Conservation (phyloP, 2,329 filamentous ascomycete species). For the Daldinia sp. region DNA sequence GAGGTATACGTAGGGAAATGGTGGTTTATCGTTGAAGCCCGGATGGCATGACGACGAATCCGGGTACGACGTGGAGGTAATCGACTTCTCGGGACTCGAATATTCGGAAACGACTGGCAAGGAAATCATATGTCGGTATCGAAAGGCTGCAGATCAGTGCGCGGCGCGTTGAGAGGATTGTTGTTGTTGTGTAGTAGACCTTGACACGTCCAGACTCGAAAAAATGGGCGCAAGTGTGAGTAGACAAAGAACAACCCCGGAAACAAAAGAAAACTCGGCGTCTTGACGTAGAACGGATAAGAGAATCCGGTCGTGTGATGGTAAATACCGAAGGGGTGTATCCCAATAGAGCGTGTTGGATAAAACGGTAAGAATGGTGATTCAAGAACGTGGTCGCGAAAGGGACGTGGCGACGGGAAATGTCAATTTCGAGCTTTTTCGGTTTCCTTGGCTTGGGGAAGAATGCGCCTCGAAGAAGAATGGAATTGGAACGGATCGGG, state of each 20-base stretch:
- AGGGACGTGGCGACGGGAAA: conserved; percentile 35
- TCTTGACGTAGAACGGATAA: conserved; percentile 30
- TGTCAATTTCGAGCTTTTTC: conserved; percentile 36
- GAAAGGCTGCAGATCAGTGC: conserved; percentile 18
- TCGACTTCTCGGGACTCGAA: conserved; percentile 22
- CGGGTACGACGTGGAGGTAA: conserved; percentile 51
- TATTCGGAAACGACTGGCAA: conserved; percentile 11
- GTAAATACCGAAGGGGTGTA: conserved; percentile 27
- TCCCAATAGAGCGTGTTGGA: conserved; percentile 23
- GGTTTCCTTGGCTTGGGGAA: conserved; percentile 19
- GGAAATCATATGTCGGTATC: conserved; percentile 25
- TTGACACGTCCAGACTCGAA: conserved; percentile 34
- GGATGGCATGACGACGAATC: conserved; percentile 67
- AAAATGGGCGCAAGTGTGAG: conserved; percentile 23
- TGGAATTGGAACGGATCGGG: conserved; percentile 39
- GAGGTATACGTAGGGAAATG: conserved; percentile 35
- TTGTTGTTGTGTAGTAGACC: conserved; percentile 13
- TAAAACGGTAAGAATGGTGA: conserved; percentile 21
- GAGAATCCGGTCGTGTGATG: conserved; percentile 23
- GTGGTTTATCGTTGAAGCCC: conserved; percentile 59
- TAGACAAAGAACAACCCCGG: conserved; percentile 42
- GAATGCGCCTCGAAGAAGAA: conserved; percentile 44
- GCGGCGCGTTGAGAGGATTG: conserved; percentile 18
- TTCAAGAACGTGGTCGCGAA: conserved; percentile 37
- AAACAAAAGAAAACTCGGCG: conserved; percentile 42